Evolutionary conservation across 2,329 filamentous ascomycete genomes (phyloP), one percentile per base, ranked within the genome.

Genomic region (Scytalidium sp.): DNA sequence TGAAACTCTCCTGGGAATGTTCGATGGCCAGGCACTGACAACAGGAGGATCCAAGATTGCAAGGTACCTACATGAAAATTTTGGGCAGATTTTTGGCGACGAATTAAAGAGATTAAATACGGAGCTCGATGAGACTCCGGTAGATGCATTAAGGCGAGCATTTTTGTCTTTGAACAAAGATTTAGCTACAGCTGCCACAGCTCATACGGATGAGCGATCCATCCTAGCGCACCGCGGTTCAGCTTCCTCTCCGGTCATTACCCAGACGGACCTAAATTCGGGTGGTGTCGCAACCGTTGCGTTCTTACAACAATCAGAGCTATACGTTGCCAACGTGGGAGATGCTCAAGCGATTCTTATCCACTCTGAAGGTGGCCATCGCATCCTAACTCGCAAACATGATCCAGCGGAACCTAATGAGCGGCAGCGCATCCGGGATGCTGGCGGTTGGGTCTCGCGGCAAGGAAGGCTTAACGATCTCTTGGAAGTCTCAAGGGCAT

Each of bases 321-420:
- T 99, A 3, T 97, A 89, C 63, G 86, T 97, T 47, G 94, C 92
- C 55, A 99, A 99, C 61, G 89, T 99, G 19, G 94, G 94, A 46
- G 91, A 99, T 69, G 90, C 88, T 4, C 91, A 97, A 69, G 93
- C 92, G n/a, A 88, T 99, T 70, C 78, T 97, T 19, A 94, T 99
- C 55, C 88, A 92, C 61, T 90, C 88, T 1, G 91, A 96, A 65
- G 90, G 91, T 36, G 83, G 85, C 20, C 83, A 94, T 69, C 85
- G 85, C 61, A 85, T 93, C 56, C 76, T 99, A 57, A 97, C 94
- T 2, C 80, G 83, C 51, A 97, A 95, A 67, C 94, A 99, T 66
- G 92, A 97, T 62, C 94, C 94, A 5, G 92, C 93, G 1, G 91
- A 96, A 64, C 79, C 87, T 1, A 76, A 74, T 19, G 94, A 99